Base-by-base conservation (phyloP, 768 basidiomycete genomes). In the Tephrocybe sp. region DNA sequence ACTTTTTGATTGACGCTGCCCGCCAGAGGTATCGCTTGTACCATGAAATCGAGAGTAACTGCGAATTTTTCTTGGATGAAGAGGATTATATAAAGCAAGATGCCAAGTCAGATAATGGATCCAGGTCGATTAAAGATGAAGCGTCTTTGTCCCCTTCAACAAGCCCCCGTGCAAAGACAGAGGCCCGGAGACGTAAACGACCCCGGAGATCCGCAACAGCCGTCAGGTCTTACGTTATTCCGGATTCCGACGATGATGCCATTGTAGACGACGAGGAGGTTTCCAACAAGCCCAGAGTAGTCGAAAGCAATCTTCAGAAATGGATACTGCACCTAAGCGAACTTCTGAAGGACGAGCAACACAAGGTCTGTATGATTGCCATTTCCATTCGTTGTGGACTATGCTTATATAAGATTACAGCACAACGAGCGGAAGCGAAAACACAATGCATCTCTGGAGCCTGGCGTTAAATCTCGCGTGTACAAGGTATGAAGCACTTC, bases 161-260 rank as follows among this genome's bases (percentile, higher is more conserved):
- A 10, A 45, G 54, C 18, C 55, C 11, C 11, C 28, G 28, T 8
- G 34, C 15, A 8, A 36, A 36, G 42, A 25, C 48, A 59, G 24
- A 47, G 49, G 1, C 45, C 18, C 58, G 64, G 40, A 62, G 70
- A 26, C 73, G 69, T 57, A 86, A 83, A 62, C 74, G 88, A 50
- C 84, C 84, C 8, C 78, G 85, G 42, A 74, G 87, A 40, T 75
- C 77, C 25, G 80, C 79, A 3, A 75, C 83, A 17, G 68, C 70
- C 14, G 73, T 81, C 28, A 76, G 72, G 40, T 87, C 85, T 5
- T 90, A 90, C 62, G 76, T 73, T 3, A 68, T 85, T 14, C 84
- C 86, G 1, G 84, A 84, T 62, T 89, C 86, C 11, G 87, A 88
- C 58, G 86, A 88, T 51, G 88, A 88, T 56, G 70, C 66, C 8